phyloP scores from a whole-genome alignment of 208 protist genomes.

The Endotrypanum monterogeii region DNA sequence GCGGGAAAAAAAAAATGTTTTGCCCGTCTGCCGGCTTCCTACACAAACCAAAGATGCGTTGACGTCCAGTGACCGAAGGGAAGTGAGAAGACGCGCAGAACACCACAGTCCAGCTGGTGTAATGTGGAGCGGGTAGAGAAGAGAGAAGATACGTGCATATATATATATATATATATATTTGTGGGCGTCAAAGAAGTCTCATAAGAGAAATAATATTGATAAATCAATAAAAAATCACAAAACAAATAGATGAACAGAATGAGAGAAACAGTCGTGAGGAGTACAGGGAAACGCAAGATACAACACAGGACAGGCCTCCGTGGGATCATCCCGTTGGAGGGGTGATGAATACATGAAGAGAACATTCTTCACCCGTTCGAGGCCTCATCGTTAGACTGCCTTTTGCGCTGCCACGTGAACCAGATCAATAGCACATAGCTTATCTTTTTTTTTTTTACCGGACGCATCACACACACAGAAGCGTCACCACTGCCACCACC shows the following conservation, averaged over 20 bases:
- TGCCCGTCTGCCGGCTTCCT: neutral
- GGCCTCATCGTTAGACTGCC: neutral
- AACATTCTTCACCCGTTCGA: neutral
- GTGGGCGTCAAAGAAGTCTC: too few relatives aligned
- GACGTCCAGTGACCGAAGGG: neutral
- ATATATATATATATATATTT: too few relatives aligned
- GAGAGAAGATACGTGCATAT: too few relatives aligned
- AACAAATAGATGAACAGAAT: neutral
- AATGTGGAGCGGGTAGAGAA: neutral
- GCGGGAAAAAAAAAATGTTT: too few relatives aligned
- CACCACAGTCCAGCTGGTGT: neutral
- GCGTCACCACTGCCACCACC: too few relatives aligned
- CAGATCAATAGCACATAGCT: neutral
- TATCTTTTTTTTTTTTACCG: too few relatives aligned
- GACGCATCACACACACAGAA: neutral
- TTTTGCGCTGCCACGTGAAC: neutral
- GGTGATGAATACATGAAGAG: neutral
- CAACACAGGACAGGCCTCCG: neutral
- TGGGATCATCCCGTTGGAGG: neutral
- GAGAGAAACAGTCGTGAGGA: neutral
- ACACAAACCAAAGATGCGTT: neutral
- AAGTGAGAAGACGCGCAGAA: neutral
- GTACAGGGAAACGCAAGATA: neutral
- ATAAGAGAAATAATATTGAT: too few relatives aligned
- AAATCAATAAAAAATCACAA: too few relatives aligned